Base-by-base conservation (phyloP, 768 basidiomycete species). In the Lyophyllum shimeji region DNA sequence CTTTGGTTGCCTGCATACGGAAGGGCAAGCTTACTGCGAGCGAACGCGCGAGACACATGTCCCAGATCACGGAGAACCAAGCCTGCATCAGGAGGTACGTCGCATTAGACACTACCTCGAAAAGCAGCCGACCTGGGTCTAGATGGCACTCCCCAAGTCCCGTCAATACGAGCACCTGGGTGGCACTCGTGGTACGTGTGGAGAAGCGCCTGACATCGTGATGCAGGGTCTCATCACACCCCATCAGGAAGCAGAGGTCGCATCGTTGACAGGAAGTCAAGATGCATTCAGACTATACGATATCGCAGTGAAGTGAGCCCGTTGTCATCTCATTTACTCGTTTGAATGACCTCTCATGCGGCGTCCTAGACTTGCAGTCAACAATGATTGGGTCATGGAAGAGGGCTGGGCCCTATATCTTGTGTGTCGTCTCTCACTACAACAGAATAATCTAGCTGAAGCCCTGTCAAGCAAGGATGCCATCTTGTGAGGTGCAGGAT, bases 91-190 rank as follows among this genome's bases (percentile, higher is more conserved):
- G 79, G 60, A 83, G 78, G 86, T 84, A 61, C 29, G 74, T 70
- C n/a, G 2, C 44, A 9, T 21, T 33, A 3, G 40, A 21, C 37
- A 25, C 37, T 40, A 5, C 39, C 4, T 18, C 46, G 43, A 23
- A 44, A 58, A 31, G 21, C n/a, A 40, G 52, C 49, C 42, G 55
- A 50, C 23, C 50, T 33, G 2, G 46, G 23, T 39, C 11, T 61
- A 87, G 86, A 58, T 90, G 89, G 89, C 63, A 84, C 8, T 84
- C 85, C 0, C 80, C 86, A 0, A 86, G 85, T 60, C 84, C 87
- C 9, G 81, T 86, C 24, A 90, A 89, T 64, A 81, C 75, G 18
- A 82, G 81, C 57, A 78, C 84, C 17, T 89, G 87, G 89, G 74
- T 86, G 31, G 81, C 84, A 1, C 76, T 90, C 12, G 79, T 90